A percentile compares a stretch with the other conserved stretches of the same genome.
Conservation (phyloP, 768 basidiomycete species). For the Zangia roseola region DNA sequence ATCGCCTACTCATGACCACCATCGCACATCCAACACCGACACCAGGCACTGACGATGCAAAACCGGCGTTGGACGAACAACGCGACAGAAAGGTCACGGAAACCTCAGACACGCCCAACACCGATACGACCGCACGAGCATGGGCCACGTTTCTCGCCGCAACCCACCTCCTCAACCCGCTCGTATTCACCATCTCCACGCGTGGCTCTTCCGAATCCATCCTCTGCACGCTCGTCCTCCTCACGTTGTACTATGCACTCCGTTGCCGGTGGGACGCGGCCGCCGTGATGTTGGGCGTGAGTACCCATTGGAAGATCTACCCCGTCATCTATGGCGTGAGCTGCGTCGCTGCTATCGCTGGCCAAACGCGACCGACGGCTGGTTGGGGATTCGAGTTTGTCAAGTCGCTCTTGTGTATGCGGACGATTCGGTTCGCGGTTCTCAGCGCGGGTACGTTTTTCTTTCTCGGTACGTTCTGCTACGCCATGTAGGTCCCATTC, state of each 20-base stretch:
- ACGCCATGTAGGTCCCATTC: constrained; percentile 62
- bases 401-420: constrained; percentile 44
- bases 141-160: constrained; percentile 59
- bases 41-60: constrained; percentile 2
- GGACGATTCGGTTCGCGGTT: constrained; percentile 62
- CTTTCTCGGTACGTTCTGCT: constrained; percentile 60
- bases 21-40: constrained; percentile 32
- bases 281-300: constrained; percentile 73
- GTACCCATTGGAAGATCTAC: constrained; percentile 97
- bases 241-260: constrained; percentile 60
- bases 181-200: constrained; percentile 95
- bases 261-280: constrained; percentile 59
- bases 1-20: constrained; percentile 52
- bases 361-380: constrained; percentile 15
- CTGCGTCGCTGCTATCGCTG: constrained; percentile 44
- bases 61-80: background rate
- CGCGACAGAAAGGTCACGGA: background rate
- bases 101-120: background rate
- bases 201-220: constrained; percentile 94
- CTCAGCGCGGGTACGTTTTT: constrained; percentile 71
- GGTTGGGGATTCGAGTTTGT: constrained; percentile 29
- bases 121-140: background rate
- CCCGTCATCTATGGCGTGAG: constrained; percentile 89
- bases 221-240: constrained; percentile 75
- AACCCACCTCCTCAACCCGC: constrained; percentile 86